Conservation (phyloP, 345 rosid genomes). For the Odontarrhena argentea region DNA sequence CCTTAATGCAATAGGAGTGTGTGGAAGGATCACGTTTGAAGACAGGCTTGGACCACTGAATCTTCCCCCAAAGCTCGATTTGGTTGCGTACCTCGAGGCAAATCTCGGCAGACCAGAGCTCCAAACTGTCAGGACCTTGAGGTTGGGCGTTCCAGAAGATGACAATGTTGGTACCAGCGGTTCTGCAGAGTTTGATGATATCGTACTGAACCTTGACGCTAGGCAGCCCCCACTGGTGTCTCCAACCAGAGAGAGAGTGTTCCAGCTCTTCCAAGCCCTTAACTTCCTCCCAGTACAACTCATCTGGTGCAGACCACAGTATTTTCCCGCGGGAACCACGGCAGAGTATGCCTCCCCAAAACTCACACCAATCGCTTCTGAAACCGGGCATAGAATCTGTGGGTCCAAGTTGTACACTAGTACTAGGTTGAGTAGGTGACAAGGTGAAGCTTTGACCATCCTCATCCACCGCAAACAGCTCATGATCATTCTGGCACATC, state of each 20-base stretch:
- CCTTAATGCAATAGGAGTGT: background rate
- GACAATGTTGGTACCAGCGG: background rate
- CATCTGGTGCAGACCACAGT: conserved; percentile 9
- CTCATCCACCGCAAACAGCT: conserved; percentile 16
- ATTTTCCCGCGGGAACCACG: conserved; percentile 4
- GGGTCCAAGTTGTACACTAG: background rate
- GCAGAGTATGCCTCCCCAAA: background rate
- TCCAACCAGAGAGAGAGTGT: too few species aligned
- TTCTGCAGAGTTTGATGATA: conserved; percentile 5
- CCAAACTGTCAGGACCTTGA: background rate
- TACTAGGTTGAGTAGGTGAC: background rate
- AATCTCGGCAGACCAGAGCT: conserved; percentile 20
- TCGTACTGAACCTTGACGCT: background rate
- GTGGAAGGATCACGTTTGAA: background rate
- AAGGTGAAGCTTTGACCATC: conserved; percentile 7
- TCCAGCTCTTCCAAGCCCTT: conserved; percentile 22
- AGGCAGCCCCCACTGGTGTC: too few species aligned
- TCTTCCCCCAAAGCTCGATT: background rate
- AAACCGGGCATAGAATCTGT: conserved; percentile 8
- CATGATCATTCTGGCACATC: background rate
- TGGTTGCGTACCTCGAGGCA: background rate
- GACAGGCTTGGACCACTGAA: conserved; percentile 13
- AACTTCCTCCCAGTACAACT: conserved; percentile 23
- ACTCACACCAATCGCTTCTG: conserved; percentile 2
- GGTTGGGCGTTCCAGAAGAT: conserved; percentile 10